Conservation (phyloP, 306 rosid species). For the Pterocarpus santalinus region DNA sequence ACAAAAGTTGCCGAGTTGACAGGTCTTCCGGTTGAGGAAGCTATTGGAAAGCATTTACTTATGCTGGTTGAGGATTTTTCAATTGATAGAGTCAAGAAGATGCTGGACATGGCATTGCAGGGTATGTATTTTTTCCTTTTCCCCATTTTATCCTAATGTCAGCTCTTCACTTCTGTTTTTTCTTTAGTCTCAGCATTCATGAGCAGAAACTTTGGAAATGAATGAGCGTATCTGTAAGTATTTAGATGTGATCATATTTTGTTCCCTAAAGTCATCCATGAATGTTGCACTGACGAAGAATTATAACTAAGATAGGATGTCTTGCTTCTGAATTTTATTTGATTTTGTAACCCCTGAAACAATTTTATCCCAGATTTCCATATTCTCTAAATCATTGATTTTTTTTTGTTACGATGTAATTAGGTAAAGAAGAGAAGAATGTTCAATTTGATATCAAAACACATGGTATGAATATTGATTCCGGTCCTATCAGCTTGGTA, state of each 20-base stretch:
- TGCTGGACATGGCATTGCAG: conserved; percentile 75
- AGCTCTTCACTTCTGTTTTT: not conserved
- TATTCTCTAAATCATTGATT: conserved; percentile 17
- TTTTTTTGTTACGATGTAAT: conserved; percentile 34
- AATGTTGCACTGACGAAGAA: conserved; percentile 28
- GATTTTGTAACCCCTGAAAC: not conserved
- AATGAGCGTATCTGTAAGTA: not conserved
- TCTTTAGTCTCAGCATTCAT: conserved; percentile 7
- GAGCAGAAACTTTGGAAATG: conserved; percentile 3
- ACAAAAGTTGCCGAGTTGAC: conserved; percentile 81
- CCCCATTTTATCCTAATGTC: not conserved
- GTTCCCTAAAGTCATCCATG: conserved; percentile 23
- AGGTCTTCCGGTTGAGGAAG: conserved; percentile 73
- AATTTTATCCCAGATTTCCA: not conserved
- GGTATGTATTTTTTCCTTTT: conserved; percentile 49
- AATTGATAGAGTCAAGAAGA: conserved; percentile 56
- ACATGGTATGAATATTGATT: conserved; percentile 63
- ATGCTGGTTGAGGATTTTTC: conserved; percentile 79
- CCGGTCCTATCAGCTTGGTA: conserved; percentile 74
- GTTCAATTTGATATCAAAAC: conserved; percentile 86
- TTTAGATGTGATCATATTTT: conserved; percentile 27
- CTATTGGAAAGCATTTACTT: conserved; percentile 76
- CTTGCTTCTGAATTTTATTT: conserved; percentile 3
- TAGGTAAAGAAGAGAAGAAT: conserved; percentile 85
- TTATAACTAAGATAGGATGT: not conserved